Base-by-base conservation (phyloP, 768 basidiomycete genomes). In the Suillus weaverae region DNA sequence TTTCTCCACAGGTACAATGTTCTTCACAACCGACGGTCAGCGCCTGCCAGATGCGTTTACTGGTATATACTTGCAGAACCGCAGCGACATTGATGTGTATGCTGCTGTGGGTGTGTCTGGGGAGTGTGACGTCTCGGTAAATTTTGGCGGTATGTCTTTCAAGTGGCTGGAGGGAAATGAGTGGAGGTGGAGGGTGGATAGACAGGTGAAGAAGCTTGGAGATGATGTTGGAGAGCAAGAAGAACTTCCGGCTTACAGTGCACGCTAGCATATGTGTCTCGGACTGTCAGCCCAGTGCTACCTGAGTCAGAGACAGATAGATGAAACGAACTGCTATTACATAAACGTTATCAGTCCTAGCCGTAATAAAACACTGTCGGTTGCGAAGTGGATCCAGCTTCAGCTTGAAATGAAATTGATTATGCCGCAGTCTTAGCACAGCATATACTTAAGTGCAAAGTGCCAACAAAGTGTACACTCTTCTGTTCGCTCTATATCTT, bases 161-260 rank as follows among this genome's bases (percentile, higher is more conserved):
- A 76, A 70, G 63, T 90, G 89, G 89, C 76, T 78, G 69, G 86
- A 85, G 62, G 89, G 83, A 1, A 90, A 88, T 67, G 84, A 88
- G 66, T 86, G 83, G 83, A 79, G 80, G 0, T 90, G 89, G 89
- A 80, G 81, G 67, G 79, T 88, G 18, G 87, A 90, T 60, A 82
- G 83, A 0, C 84, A 88, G 70, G 81, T 89, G n/a, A 87, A 87
- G 13, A 75, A 73, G 39, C 71, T 86, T 68, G 64, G 71, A 9
- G 79, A 77, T 9, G 71, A 75, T 8, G 68, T 75, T 5, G 70
- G 73, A 4, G 74, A 70, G 18, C 62, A 61, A 2, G 85, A 86
- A 16, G 83, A 84, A 41, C 74, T 88, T 13, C 85, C 84, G 14
- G 36, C 41, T 5, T 68, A 70, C 44, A 68, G 35, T 54, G 62